Percentiles rank a stretch among this genome's conserved stretches.
Evolutionary conservation across 495 filamentous ascomycete species (phyloP).

Genomic region (Aspergillus homomorphus): DNA sequence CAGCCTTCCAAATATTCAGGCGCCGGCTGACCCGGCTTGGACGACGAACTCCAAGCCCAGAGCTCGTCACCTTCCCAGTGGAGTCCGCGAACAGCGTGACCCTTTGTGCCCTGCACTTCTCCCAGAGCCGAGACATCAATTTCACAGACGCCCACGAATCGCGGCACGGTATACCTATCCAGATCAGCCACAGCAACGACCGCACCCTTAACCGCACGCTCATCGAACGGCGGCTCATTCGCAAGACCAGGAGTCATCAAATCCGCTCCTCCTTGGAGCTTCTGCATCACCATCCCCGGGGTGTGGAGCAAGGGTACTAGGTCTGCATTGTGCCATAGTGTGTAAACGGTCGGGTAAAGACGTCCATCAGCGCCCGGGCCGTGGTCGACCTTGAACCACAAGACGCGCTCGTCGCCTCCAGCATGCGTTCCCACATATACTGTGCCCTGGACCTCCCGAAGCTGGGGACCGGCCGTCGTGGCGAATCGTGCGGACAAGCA

Average conservation of each 20-base stretch:
- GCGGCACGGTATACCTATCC: conserved; percentile 58
- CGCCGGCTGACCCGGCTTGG: conserved; percentile 48
- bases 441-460: conserved; percentile 61
- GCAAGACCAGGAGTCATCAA: conserved; percentile 74
- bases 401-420: conserved; percentile 58
- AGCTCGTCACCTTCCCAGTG: conserved; percentile 76
- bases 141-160: conserved; percentile 64
- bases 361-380: conserved; percentile 43
- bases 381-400: conserved; percentile 70
- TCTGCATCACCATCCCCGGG: conserved; percentile 57
- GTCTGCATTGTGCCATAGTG: conserved; percentile 62
- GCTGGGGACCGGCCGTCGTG: conserved; percentile 64
- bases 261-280: conserved; percentile 63
- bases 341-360: conserved; percentile 68
- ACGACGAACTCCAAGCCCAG: conserved; percentile 60
- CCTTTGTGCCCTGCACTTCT: conserved; percentile 61
- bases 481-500: conserved; percentile 63
- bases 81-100: conserved; percentile 62
- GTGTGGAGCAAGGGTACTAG: conserved; percentile 65
- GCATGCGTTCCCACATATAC: conserved; percentile 61
- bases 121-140: conserved; percentile 59
- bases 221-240: conserved; percentile 65
- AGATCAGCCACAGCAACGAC: conserved; percentile 65
- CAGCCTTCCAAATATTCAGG: conserved; percentile 51
- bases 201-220: conserved; percentile 56